A percentile compares a stretch with the other conserved stretches of the same genome.
phyloP scores from a whole-genome alignment of 2,329 filamentous ascomycete genomes.

The Penicillium sp. region DNA sequence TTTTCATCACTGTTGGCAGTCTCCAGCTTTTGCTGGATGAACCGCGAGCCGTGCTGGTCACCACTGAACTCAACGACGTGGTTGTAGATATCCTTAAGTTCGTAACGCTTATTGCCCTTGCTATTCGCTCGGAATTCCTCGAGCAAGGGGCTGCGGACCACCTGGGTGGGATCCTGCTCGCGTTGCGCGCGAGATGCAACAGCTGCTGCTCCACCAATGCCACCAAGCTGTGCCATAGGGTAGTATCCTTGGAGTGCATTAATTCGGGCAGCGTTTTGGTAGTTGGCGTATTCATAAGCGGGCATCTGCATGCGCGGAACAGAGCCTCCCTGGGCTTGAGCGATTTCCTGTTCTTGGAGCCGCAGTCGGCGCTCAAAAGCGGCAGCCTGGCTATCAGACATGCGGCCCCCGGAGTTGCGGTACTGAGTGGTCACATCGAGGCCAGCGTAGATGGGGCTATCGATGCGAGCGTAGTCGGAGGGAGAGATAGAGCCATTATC shows the following conservation, averaged over 20 bases:
- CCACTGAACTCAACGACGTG: conserved; percentile 93
- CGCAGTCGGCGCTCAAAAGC: conserved; percentile 52
- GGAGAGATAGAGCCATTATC: conserved; percentile 49
- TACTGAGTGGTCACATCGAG: conserved; percentile 47
- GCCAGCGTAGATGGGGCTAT: conserved; percentile 47
- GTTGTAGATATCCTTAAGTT: conserved; percentile 84
- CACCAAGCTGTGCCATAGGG: conserved; percentile 31
- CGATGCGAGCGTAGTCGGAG: conserved; percentile 48
- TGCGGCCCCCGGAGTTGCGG: conserved; percentile 45
- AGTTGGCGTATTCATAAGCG: conserved; percentile 35
- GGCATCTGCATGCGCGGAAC: conserved; percentile 34
- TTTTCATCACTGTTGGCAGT: conserved; percentile 95
- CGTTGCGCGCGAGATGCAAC: conserved; percentile 47
- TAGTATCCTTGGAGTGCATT: conserved; percentile 41
- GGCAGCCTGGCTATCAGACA: conserved; percentile 45
- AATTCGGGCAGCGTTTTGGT: conserved; percentile 29
- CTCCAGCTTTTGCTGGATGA: conserved; percentile 91
- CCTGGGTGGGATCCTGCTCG: conserved; percentile 60
- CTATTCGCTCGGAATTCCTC: conserved; percentile 75
- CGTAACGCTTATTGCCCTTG: conserved; percentile 73
- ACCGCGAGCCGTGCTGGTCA: conserved; percentile 91
- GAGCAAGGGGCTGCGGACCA: conserved; percentile 69
- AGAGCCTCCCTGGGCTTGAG: conserved; percentile 26
- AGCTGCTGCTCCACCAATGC: conserved; percentile 34
- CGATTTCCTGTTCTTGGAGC: conserved; percentile 45